Evolutionary conservation across 345 rosid genomes (phyloP).

Genomic region (Rhizophora apiculata): DNA sequence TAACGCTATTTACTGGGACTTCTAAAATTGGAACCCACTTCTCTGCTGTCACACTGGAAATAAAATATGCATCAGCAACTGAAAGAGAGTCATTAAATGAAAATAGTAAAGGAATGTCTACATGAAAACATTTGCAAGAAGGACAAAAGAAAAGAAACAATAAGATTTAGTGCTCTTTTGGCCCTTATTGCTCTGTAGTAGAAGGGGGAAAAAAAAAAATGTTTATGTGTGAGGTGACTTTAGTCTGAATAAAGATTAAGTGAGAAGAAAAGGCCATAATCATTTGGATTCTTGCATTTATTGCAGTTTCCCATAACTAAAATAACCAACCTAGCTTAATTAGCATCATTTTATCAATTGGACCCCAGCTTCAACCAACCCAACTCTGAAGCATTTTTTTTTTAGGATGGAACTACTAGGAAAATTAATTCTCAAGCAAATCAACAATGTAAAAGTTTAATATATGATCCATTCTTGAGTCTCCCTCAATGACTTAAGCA

Average conservation of each 20-base stretch:
- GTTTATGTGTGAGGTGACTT: background rate
- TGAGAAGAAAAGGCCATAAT: background rate
- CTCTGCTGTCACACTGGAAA: constrained; percentile 87
- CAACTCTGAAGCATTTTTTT: background rate
- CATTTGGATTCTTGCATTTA: background rate
- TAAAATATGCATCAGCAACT: background rate
- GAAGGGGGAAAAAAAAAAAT: background rate
- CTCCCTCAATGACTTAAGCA: too few species aligned
- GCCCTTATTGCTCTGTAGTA: background rate
- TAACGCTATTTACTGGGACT: constrained; percentile 79
- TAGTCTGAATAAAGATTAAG: background rate
- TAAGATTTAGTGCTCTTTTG: too few species aligned
- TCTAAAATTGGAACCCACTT: constrained; percentile 92
- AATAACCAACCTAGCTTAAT: background rate
- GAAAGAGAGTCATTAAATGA: background rate
- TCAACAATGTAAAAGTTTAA: background rate
- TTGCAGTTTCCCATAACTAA: background rate
- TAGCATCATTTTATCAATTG: too few species aligned
- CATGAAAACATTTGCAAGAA: background rate
- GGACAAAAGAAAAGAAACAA: background rate
- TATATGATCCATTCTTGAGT: too few species aligned
- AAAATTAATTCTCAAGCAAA: background rate
- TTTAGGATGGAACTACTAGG: background rate
- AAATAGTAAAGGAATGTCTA: background rate
- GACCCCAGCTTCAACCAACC: too few species aligned